Evolutionary conservation across 768 basidiomycete genomes (phyloP).

Genomic region (Harrya chromipes): DNA sequence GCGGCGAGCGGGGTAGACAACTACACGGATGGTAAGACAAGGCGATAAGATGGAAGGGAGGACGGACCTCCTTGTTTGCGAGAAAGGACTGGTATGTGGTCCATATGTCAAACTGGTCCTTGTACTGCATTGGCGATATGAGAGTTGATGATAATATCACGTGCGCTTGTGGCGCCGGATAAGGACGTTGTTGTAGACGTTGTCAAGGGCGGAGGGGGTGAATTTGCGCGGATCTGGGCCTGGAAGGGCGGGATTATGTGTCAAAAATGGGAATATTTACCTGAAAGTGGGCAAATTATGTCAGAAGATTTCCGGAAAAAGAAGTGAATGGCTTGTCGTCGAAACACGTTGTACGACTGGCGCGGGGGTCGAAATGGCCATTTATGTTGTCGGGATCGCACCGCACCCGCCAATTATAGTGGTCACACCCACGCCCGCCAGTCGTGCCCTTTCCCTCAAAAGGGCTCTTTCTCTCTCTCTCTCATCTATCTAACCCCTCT

Average conservation of each 20-base stretch:
- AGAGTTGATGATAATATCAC: constrained; percentile 14
- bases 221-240: constrained; percentile 25
- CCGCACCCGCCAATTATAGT: constrained; percentile 51
- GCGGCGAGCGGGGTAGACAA: constrained; percentile 85
- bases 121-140: constrained; percentile 8
- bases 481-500: constrained; percentile 26
- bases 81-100: constrained; percentile 58
- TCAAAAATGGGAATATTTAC: constrained; percentile 12
- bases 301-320: constrained; percentile 22
- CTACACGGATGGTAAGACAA: constrained; percentile 32
- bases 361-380: constrained; percentile 53
- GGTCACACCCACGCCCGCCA: constrained; percentile 40
- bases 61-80: constrained; percentile 60
- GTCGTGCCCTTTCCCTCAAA: constrained; percentile 37
- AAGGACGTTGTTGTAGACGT: constrained; percentile 19
- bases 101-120: constrained; percentile 42
- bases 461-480: constrained; percentile 28
- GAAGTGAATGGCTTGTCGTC: constrained; percentile 46
- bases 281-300: constrained; percentile 21
- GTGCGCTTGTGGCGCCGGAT: constrained; percentile 12
- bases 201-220: constrained; percentile 22
- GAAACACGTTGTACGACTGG: constrained; percentile 78
- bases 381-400: constrained; percentile 51
- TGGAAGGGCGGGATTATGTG: constrained; percentile 7
- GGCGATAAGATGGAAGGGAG: not conserved